Percentiles rank a stretch among this genome's conserved stretches.
Conservation (phyloP, 2,329 filamentous ascomycete genomes). For the Dothidotthia symphoricarpi region DNA sequence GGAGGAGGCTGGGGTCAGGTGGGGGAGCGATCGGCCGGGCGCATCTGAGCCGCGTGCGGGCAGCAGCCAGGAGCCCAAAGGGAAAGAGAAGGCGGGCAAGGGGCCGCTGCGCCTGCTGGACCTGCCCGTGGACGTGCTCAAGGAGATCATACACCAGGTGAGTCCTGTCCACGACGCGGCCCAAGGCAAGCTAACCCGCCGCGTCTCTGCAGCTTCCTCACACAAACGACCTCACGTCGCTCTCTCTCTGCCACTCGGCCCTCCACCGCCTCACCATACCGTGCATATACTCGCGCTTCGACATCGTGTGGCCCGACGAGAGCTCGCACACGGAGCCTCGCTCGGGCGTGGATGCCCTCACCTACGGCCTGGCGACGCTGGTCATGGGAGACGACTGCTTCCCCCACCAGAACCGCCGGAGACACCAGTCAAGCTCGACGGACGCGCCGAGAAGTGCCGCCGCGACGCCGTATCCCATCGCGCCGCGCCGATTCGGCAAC, state of each 20-base stretch:
- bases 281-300: constrained; percentile 79
- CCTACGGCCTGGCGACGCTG: constrained; percentile 76
- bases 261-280: constrained; percentile 73
- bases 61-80: constrained; percentile 47
- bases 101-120: constrained; percentile 67
- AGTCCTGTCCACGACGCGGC: constrained; percentile 18
- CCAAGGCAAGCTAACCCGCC: constrained; percentile 15
- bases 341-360: constrained; percentile 76
- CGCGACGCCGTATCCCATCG: constrained; percentile 36
- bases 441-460: constrained; percentile 7
- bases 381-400: constrained; percentile 70
- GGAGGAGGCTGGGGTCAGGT: constrained; percentile 13
- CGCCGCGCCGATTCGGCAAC: constrained; percentile 59
- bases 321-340: constrained; percentile 62
- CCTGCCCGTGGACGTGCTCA: constrained; percentile 73
- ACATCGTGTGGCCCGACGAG: constrained; percentile 83
- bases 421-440: constrained; percentile 17
- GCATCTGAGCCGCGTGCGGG: no score
- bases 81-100: constrained; percentile 48
- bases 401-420: constrained; percentile 43
- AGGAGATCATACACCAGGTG: constrained; percentile 77
- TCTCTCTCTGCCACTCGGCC: constrained; percentile 74
- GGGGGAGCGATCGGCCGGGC: constrained; percentile 11
- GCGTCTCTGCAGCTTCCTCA: constrained; percentile 62
- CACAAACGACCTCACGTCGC: constrained; percentile 76